A percentile compares a stretch with the other conserved stretches of the same genome.
These are phyloP conservation scores for Amanita rimosa DNA, from an alignment of 768 basidiomycete species.

Conservation along the genomic window DNA sequence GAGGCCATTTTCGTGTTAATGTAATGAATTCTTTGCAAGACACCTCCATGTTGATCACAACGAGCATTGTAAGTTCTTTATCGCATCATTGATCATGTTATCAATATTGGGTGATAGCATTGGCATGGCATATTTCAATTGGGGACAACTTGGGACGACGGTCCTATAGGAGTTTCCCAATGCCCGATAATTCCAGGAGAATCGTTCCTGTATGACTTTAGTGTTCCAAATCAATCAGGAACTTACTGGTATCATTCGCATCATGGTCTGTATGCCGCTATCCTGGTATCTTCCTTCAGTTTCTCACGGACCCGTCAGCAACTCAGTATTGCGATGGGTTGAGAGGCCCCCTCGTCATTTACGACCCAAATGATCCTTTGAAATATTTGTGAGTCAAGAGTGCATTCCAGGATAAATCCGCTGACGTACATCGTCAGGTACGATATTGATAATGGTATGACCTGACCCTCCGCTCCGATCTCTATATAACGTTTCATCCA, in stretches of 20 bases:
- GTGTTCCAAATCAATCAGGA: constrained; percentile 14
- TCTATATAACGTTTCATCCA: not conserved
- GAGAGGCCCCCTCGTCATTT: constrained; percentile 13
- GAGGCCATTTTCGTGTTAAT: constrained; percentile 25
- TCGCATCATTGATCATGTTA: not conserved
- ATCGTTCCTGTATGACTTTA: constrained; percentile 29
- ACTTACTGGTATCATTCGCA: constrained; percentile 23
- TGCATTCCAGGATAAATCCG: not conserved
- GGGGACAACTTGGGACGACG: constrained; percentile 22
- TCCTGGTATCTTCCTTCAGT: not conserved
- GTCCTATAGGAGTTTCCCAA: constrained; percentile 25
- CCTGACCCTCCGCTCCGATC: not conserved
- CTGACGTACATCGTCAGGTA: constrained; percentile 8
- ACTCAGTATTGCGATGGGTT: constrained; percentile 17
- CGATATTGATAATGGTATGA: constrained; percentile 15
- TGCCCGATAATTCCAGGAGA: constrained; percentile 28
- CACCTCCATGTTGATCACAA: constrained; percentile 25
- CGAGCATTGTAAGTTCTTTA: constrained; percentile 16
- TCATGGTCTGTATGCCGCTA: constrained; percentile 15
- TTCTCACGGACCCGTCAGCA: not conserved
- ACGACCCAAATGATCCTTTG: constrained; percentile 13
- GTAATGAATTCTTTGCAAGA: constrained; percentile 30
- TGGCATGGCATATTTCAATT: constrained; percentile 41
- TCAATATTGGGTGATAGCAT: constrained; percentile 13
- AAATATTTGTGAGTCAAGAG: constrained; percentile 1